Evolutionary conservation across 2,329 filamentous ascomycete species (phyloP).

Genomic region (Cephalotrichum gorgonifer): DNA sequence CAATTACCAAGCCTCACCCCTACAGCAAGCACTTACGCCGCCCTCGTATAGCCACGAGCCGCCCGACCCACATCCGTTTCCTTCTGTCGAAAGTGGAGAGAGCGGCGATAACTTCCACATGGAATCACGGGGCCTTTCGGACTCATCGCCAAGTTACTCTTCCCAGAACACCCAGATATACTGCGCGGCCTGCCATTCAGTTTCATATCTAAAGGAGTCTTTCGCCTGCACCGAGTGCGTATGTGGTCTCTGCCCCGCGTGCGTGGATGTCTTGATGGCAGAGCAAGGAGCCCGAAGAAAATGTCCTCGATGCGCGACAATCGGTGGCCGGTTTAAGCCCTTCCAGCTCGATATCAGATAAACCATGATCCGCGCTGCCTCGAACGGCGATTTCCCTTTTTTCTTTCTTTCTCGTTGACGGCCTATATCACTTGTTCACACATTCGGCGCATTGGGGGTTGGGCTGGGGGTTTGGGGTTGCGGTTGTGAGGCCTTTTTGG

Average conservation of each 20-base stretch:
- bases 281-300: slow-evolving; percentile 67
- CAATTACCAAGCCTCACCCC: slow-evolving; percentile 77
- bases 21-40: slow-evolving; percentile 84
- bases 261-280: slow-evolving; percentile 69
- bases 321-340: slow-evolving; percentile 72
- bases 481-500: background rate
- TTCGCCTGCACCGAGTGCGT: slow-evolving; percentile 96
- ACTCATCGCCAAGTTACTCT: slow-evolving; percentile 65
- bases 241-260: slow-evolving; percentile 80
- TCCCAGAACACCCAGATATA: slow-evolving; percentile 80
- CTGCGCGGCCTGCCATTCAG: slow-evolving; percentile 74
- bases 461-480: no score
- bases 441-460: background rate
- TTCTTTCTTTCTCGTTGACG: slow-evolving; percentile 4
- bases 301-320: slow-evolving; percentile 69
- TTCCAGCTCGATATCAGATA: slow-evolving; percentile 75
- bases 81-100: slow-evolving; percentile 74
- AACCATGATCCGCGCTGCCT: slow-evolving; percentile 16
- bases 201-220: slow-evolving; percentile 69
- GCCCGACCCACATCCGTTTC: slow-evolving; percentile 66
- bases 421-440: background rate
- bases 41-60: slow-evolving; percentile 59
- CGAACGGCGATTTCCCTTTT: slow-evolving; percentile 4
- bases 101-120: slow-evolving; percentile 65
- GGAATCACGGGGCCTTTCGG: slow-evolving; percentile 50